Conservation (phyloP, 192 early-diverging fungal species). For the Rhizoclosmatium globosum region DNA sequence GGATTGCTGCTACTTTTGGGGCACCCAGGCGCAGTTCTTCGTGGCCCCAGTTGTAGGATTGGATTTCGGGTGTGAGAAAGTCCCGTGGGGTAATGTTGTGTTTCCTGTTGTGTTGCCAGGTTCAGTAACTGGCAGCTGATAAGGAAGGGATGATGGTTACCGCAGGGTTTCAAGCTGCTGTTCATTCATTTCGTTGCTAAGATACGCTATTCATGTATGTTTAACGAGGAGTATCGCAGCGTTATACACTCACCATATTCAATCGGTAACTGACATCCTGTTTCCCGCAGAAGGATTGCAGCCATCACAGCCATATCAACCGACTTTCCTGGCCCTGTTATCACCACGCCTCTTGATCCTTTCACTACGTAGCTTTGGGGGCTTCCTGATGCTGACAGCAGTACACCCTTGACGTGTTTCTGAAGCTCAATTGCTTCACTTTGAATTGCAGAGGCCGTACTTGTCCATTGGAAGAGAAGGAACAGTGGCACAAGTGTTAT, state of each 20-base stretch:
- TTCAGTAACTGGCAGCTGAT: background rate
- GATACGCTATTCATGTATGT: background rate
- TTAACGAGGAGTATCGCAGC: background rate
- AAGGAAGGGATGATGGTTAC: background rate
- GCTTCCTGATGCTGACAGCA: background rate
- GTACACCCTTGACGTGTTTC: background rate
- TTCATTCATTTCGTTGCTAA: conserved; percentile 18
- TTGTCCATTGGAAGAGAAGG: no score
- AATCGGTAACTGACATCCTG: conserved; percentile 12
- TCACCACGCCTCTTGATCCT: conserved; percentile 10
- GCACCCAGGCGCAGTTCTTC: conserved; percentile 29
- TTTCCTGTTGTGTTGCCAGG: background rate
- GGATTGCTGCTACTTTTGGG: conserved; percentile 5
- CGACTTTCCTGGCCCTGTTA: conserved; percentile 1
- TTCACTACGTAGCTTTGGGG: conserved; percentile 1
- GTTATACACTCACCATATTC: conserved; percentile 27
- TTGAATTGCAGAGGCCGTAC: background rate
- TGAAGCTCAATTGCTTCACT: background rate
- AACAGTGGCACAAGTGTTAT: no score
- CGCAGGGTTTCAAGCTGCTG: background rate
- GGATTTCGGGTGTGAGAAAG: conserved; percentile 4
- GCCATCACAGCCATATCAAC: conserved; percentile 22
- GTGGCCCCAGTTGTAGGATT: conserved; percentile 13
- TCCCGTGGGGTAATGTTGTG: conserved; percentile 26
- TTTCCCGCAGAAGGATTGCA: conserved; percentile 16